phyloP scores from a whole-genome alignment of 805 yeast genomes.

The Hanseniaspora thailandica region DNA sequence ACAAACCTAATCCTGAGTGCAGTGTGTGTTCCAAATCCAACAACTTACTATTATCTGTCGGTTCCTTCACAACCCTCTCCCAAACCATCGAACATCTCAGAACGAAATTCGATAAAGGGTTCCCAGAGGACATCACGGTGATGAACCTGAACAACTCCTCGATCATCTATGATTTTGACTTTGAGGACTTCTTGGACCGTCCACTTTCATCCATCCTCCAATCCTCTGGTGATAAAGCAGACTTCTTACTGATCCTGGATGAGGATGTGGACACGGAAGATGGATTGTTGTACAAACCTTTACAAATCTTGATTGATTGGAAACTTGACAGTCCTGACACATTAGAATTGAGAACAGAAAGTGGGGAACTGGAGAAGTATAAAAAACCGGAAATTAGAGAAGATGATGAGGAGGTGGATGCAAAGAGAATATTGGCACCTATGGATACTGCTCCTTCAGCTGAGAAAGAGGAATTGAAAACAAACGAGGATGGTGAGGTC shows the following conservation, averaged over 20 bases:
- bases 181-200: constrained; percentile 58
- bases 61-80: constrained; percentile 31
- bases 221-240: constrained; percentile 32
- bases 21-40: constrained; percentile 46
- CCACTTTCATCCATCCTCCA: constrained; percentile 42
- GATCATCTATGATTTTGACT: constrained; percentile 73
- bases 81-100: constrained; percentile 43
- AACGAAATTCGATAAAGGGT: constrained; percentile 42
- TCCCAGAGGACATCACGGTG: constrained; percentile 27
- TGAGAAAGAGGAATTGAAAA: constrained; percentile 3
- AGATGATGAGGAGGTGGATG: no score
- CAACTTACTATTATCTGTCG: constrained; percentile 39
- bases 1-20: constrained; percentile 59
- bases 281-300: constrained; percentile 53
- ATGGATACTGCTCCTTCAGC: no score
- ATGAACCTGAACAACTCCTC: constrained; percentile 33
- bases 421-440: no score
- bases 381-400: not conserved
- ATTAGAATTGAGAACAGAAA: constrained; percentile 12
- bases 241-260: constrained; percentile 60
- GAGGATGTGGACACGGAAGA: constrained; percentile 52
- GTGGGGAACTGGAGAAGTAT: not conserved
- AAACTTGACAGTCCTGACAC: constrained; percentile 13
- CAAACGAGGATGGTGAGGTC: not conserved
- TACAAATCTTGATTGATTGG: constrained; percentile 32